These are phyloP conservation scores for Globisporangium sylvaticum DNA, from an alignment of 352 stramenopile species.

Conservation along the genomic window DNA sequence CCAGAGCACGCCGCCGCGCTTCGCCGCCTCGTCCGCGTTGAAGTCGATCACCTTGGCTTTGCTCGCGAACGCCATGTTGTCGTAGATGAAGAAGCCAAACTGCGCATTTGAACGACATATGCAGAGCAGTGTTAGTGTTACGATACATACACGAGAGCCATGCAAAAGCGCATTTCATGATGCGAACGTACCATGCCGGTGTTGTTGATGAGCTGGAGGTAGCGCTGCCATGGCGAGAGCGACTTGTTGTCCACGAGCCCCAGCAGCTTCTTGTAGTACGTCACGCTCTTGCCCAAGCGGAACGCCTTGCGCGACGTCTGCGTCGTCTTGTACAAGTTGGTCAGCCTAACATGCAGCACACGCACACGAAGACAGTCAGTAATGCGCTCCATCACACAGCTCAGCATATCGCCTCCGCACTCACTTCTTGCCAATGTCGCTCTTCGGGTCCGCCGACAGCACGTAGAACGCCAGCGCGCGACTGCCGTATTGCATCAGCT, in stretches of 20 bases:
- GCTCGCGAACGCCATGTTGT: constrained; percentile 84
- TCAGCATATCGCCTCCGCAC: neutral
- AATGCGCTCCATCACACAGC: neutral
- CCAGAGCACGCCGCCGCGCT: constrained; percentile 76
- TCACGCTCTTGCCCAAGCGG: constrained; percentile 78
- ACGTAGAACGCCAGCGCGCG: constrained; percentile 78
- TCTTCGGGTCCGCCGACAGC: constrained; percentile 76
- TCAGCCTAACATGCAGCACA: constrained; percentile 24
- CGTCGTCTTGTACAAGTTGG: constrained; percentile 76
- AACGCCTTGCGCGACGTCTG: constrained; percentile 84
- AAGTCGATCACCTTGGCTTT: constrained; percentile 71
- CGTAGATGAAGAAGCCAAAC: constrained; percentile 83
- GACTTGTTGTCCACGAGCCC: constrained; percentile 50
- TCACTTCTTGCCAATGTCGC: constrained; percentile 62
- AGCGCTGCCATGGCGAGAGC: constrained; percentile 18
- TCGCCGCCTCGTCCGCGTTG: constrained; percentile 55
- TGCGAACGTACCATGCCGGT: constrained; percentile 37
- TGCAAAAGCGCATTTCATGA: neutral
- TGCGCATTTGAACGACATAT: neutral
- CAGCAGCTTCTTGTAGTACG: constrained; percentile 79
- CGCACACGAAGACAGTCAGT: neutral
- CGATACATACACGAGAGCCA: neutral
- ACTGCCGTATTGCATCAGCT: constrained; percentile 83
- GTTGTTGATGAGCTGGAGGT: constrained; percentile 79
- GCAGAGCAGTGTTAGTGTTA: neutral